A percentile compares a stretch with the other conserved stretches of the same genome.
Conservation (phyloP, 1,139 yeast genomes). For the Cylindricascospora bacillispora region DNA sequence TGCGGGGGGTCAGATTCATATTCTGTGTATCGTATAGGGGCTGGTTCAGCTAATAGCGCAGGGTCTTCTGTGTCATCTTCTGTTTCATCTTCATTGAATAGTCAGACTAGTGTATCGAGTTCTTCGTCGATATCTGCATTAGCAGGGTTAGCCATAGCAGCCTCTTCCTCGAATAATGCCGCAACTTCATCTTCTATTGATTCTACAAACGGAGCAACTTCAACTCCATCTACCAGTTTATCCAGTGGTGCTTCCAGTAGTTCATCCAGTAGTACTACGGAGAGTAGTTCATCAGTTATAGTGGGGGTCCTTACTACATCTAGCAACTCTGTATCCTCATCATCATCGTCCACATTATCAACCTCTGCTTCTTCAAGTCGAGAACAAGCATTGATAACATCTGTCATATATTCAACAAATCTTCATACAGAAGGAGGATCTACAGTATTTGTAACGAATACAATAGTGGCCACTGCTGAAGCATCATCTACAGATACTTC, state of each 20-base stretch:
- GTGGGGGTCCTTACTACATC: slow-evolving; percentile 2
- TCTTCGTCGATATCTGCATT: neutral
- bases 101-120: slow-evolving; percentile 1
- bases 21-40: slow-evolving; percentile 25
- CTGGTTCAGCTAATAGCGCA: slow-evolving; percentile 8
- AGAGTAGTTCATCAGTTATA: neutral
- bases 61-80: neutral
- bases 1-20: slow-evolving; percentile 34
- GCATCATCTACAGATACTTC: slow-evolving; percentile 5
- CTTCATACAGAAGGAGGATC: slow-evolving; percentile 23
- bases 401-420: slow-evolving; percentile 16
- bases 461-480: slow-evolving; percentile 17
- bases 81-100: neutral
- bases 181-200: slow-evolving; percentile 1
- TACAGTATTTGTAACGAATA: slow-evolving; percentile 18
- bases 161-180: slow-evolving; percentile 1
- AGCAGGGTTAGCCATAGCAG: neutral
- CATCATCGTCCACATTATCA: neutral
- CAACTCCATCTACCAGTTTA: slow-evolving; percentile 2
- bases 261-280: neutral
- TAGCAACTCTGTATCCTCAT: slow-evolving; percentile 1
- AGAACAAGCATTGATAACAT: slow-evolving; percentile 3
- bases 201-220: neutral
- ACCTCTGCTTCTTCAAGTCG: neutral
- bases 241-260: slow-evolving; percentile 1